Conservation (phyloP, 306 rosid genomes). For the Adenanthera pavonina region DNA sequence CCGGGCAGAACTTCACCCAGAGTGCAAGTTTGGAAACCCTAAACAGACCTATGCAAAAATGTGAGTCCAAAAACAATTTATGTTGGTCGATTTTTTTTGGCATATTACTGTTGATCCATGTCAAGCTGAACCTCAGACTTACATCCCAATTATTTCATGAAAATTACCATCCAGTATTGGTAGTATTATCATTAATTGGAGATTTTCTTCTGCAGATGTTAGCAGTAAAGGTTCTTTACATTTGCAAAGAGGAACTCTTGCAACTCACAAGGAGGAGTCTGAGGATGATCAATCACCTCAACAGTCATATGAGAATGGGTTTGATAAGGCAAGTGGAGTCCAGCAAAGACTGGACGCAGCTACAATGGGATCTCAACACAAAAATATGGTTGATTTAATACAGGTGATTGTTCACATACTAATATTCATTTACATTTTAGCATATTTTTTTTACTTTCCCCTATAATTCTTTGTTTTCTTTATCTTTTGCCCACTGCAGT, state of each 20-base stretch:
- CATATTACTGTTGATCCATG: slow-evolving; percentile 54
- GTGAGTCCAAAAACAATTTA: slow-evolving; percentile 58
- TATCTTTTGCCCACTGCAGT: slow-evolving; percentile 28
- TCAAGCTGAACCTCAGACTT: slow-evolving; percentile 73
- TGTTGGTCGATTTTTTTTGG: slow-evolving; percentile 62
- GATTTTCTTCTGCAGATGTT: slow-evolving; percentile 62
- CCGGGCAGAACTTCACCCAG: slow-evolving; percentile 51
- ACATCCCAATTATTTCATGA: slow-evolving; percentile 68
- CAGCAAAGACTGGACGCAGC: slow-evolving; percentile 48
- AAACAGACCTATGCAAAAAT: slow-evolving; percentile 52
- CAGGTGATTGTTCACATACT: slow-evolving; percentile 53
- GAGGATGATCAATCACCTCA: slow-evolving; percentile 66
- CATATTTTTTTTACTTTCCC: slow-evolving; percentile 28
- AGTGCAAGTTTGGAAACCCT: slow-evolving; percentile 53
- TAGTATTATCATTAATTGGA: slow-evolving; percentile 52
- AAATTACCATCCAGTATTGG: slow-evolving; percentile 57
- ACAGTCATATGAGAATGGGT: slow-evolving; percentile 53
- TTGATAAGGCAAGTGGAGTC: slow-evolving; percentile 42
- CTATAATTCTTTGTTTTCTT: background rate
- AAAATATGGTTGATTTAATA: slow-evolving; percentile 55
- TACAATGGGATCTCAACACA: slow-evolving; percentile 45
- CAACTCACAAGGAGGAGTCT: slow-evolving; percentile 72
- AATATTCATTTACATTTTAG: slow-evolving; percentile 8
- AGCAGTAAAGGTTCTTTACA: slow-evolving; percentile 52
- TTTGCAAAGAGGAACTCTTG: slow-evolving; percentile 58